Percentiles rank a stretch among this genome's conserved stretches.
Conservation (phyloP, 2,329 filamentous ascomycete species). For the Thermothelomyces thermophilus region DNA sequence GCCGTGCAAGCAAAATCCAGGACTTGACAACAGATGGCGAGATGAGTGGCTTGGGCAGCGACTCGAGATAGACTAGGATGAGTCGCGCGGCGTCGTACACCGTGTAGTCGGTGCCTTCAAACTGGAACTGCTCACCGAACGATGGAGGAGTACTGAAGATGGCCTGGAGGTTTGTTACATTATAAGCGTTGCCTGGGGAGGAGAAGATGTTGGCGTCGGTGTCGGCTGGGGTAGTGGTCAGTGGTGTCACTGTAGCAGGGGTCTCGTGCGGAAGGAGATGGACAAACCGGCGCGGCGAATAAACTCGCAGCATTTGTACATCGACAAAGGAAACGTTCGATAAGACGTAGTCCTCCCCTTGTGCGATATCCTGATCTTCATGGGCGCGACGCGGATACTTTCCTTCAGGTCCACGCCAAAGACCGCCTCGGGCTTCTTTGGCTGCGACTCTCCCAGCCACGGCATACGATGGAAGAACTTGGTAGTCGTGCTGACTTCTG, state of each 20-base stretch:
- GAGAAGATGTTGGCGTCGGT: conserved; percentile 19
- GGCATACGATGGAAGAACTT: conserved; percentile 16
- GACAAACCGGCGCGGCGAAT: conserved; percentile 19
- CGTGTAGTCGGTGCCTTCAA: conserved; percentile 20
- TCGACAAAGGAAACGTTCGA: conserved; percentile 18
- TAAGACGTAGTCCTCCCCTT: conserved; percentile 22
- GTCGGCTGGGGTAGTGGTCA: conserved; percentile 11
- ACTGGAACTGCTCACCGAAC: conserved; percentile 23
- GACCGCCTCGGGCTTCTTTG: conserved; percentile 7
- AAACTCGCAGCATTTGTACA: conserved; percentile 26
- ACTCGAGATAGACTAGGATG: conserved; percentile 21
- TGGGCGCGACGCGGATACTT: conserved; percentile 20
- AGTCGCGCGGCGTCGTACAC: conserved; percentile 22
- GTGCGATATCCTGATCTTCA: conserved; percentile 24
- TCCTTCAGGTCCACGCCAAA: conserved; percentile 23
- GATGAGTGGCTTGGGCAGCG: conserved; percentile 23
- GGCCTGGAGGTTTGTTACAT: conserved; percentile 17
- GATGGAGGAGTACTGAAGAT: conserved; percentile 19
- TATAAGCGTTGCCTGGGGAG: conserved; percentile 18
- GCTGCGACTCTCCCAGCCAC: conserved; percentile 9
- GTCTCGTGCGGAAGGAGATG: neutral
- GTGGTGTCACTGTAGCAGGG: neutral
- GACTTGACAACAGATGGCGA: conserved; percentile 17
- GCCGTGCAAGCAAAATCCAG: conserved; percentile 23
- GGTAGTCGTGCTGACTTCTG: neutral